Conservation (phyloP, 2,329 filamentous ascomycete genomes). For the Fusarium domesticum region DNA sequence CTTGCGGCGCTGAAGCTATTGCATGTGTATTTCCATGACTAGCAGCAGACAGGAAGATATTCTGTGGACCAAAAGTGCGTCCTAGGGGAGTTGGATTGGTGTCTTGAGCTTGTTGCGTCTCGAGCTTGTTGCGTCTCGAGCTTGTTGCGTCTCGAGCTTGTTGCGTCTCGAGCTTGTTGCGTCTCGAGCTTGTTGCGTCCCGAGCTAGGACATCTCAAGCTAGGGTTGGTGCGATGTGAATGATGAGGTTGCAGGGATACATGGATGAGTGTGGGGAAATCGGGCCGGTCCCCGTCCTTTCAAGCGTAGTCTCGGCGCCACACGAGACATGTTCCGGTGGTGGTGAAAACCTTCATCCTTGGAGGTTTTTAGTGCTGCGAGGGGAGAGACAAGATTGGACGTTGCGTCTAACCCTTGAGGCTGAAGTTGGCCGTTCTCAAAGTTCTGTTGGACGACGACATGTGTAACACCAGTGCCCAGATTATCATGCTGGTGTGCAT, state of each 20-base stretch:
- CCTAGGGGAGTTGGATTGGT: neutral
- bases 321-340: slow-evolving; percentile 22
- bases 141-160: neutral
- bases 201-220: neutral
- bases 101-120: neutral
- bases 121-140: neutral
- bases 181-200: neutral
- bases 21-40: too few species aligned
- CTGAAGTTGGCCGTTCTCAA: neutral
- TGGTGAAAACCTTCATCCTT: slow-evolving; percentile 12
- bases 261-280: slow-evolving; percentile 27
- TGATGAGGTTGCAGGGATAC: slow-evolving; percentile 13
- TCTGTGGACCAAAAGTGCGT: neutral
- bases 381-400: slow-evolving; percentile 3
- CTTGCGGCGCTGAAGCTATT: neutral
- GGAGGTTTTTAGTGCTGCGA: neutral
- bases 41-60: too few species aligned
- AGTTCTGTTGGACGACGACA: neutral
- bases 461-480: neutral
- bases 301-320: slow-evolving; percentile 23
- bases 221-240: slow-evolving; percentile 1
- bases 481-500: too few species aligned
- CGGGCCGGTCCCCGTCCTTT: slow-evolving; percentile 24
- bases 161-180: neutral
- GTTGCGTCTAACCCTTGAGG: neutral